Evolutionary conservation across 1,284 basidiomycete genomes (phyloP).

Genomic region (Ceratobasidium sp.): DNA sequence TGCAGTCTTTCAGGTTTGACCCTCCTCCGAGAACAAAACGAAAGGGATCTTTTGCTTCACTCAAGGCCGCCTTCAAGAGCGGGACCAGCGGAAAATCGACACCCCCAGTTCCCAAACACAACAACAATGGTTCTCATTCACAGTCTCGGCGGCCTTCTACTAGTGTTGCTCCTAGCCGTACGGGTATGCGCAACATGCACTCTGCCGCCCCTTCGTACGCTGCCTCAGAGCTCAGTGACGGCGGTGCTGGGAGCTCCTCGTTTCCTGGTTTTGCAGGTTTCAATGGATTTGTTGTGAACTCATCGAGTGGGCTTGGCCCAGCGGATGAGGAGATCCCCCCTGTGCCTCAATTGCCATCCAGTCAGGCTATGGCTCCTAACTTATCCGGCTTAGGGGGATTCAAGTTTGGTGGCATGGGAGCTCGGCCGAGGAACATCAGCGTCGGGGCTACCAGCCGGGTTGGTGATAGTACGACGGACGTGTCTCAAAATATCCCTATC

Average conservation of each 20-base stretch:
- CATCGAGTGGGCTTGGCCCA: constrained; percentile 9
- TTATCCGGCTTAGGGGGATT: constrained; percentile 12
- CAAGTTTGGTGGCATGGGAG: constrained; percentile 68
- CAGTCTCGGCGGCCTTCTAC: constrained; percentile 63
- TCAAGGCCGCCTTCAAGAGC: constrained; percentile 88
- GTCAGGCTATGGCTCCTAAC: not conserved
- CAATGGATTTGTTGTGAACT: constrained; percentile 19
- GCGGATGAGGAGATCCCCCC: constrained; percentile 38
- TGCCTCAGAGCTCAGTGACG: constrained; percentile 41
- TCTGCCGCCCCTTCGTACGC: constrained; percentile 41
- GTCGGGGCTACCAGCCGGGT: not conserved
- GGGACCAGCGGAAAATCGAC: constrained; percentile 58
- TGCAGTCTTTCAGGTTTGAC: constrained; percentile 59
- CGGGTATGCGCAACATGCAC: constrained; percentile 28
- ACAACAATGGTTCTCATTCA: constrained; percentile 54
- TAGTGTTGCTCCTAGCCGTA: constrained; percentile 61
- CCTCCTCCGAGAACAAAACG: constrained; percentile 62
- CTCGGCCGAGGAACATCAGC: constrained; percentile 47
- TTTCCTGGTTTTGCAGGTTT: constrained; percentile 34
- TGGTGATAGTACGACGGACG: constrained; percentile 36
- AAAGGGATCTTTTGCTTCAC: constrained; percentile 84
- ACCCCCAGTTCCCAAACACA: constrained; percentile 61
- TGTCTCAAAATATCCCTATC: constrained; percentile 21
- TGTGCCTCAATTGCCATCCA: constrained; percentile 39
- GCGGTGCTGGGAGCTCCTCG: constrained; percentile 17